A percentile compares a stretch with the other conserved stretches of the same genome.
Evolutionary conservation across 345 rosid species (phyloP).

Genomic region (Brassica nigra): DNA sequence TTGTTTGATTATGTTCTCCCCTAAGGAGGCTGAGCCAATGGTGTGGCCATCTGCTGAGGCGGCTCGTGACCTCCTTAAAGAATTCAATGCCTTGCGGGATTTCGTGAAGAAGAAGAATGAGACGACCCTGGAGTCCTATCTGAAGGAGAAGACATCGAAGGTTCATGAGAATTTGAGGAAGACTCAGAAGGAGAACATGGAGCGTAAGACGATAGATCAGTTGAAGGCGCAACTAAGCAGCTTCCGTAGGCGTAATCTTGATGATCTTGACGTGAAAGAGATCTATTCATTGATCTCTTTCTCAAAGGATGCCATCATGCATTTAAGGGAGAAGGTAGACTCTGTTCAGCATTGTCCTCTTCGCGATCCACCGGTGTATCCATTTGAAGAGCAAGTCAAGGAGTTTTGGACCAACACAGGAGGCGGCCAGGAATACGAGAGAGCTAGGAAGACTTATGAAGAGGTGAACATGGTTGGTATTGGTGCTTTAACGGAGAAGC

Average conservation of each 20-base stretch:
- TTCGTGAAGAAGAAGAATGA: constrained; percentile 8
- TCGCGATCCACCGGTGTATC: background rate
- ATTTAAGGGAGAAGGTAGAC: background rate
- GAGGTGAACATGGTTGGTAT: background rate
- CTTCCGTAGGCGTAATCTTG: background rate
- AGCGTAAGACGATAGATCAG: constrained; percentile 10
- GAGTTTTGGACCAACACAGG: background rate
- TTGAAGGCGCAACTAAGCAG: constrained; percentile 28
- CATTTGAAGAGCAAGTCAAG: background rate
- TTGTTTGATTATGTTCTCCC: constrained; percentile 55
- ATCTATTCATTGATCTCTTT: constrained; percentile 4
- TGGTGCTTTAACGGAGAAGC: background rate
- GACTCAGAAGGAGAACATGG: background rate
- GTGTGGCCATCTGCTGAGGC: constrained; percentile 53
- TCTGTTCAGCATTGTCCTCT: background rate
- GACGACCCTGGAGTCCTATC: constrained; percentile 21
- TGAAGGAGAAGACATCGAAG: constrained; percentile 21
- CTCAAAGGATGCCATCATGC: background rate
- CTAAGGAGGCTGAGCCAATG: constrained; percentile 45
- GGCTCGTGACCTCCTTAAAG: constrained; percentile 22
- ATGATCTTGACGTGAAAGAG: constrained; percentile 11
- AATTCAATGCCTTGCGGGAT: constrained; percentile 24
- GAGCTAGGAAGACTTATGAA: background rate
- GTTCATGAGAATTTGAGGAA: background rate
- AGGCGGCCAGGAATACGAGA: background rate